Conservation (phyloP, 2,329 filamentous ascomycete genomes). For the Xenosphaeropsis pyriputrescens region DNA sequence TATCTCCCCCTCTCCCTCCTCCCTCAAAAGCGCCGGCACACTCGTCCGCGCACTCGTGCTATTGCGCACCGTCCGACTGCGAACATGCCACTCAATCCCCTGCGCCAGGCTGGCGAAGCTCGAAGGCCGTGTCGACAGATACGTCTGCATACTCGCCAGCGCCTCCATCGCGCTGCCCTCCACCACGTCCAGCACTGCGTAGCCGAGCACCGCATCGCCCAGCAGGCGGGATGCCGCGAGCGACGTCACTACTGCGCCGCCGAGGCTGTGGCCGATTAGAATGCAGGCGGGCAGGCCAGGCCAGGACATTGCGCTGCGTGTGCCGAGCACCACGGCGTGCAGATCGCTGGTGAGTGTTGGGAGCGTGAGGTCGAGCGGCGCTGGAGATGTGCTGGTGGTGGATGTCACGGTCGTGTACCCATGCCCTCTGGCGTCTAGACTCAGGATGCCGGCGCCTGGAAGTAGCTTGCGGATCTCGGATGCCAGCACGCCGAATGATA, state of each 20-base stretch:
- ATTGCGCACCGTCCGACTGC: constrained; percentile 77
- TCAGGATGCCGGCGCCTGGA: constrained; percentile 70
- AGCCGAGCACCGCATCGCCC: constrained; percentile 60
- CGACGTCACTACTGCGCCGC: constrained; percentile 81
- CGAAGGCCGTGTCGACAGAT: constrained; percentile 66
- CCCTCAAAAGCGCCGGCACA: constrained; percentile 63
- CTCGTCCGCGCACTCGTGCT: constrained; percentile 70
- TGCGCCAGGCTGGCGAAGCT: constrained; percentile 65
- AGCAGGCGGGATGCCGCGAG: constrained; percentile 55
- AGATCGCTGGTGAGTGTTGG: constrained; percentile 62
- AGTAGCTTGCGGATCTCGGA: constrained; percentile 63
- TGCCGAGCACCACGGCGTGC: constrained; percentile 50
- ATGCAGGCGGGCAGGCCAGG: constrained; percentile 56
- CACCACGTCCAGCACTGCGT: constrained; percentile 86
- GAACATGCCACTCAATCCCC: constrained; percentile 87
- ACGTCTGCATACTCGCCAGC: constrained; percentile 84
- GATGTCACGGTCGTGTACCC: constrained; percentile 47
- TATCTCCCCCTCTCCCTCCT: constrained; percentile 19
- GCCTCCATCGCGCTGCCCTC: constrained; percentile 94
- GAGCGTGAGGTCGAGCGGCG: constrained; percentile 51
- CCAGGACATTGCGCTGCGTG: constrained; percentile 60
- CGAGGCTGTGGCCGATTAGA: constrained; percentile 82
- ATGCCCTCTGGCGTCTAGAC: constrained; percentile 76
- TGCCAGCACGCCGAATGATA: constrained; percentile 77
- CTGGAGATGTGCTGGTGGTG: constrained; percentile 13